Conservation (phyloP, 331 rosid genomes). For the Spiraea crenata region DNA sequence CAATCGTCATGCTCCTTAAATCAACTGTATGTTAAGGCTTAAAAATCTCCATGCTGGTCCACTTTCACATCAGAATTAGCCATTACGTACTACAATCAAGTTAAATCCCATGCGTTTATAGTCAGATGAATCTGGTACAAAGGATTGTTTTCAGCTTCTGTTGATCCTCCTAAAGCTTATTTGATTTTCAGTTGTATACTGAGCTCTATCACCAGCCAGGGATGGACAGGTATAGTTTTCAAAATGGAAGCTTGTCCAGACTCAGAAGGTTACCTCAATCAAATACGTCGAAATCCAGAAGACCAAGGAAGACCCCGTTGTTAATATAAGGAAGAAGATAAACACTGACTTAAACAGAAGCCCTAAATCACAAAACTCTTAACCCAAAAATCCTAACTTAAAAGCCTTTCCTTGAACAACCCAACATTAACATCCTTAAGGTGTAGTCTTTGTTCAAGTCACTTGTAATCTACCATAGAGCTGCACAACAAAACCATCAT, state of each 20-base stretch:
- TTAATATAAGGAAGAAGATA: no score
- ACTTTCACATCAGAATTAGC: background rate
- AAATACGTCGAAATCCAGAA: background rate
- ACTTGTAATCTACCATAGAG: background rate
- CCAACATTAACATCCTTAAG: background rate
- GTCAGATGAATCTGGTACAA: slow-evolving; percentile 1
- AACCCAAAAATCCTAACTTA: slow-evolving; percentile 5
- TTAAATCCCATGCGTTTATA: background rate
- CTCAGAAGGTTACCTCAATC: background rate
- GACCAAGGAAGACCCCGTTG: background rate
- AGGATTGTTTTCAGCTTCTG: background rate
- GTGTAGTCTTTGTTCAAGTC: background rate
- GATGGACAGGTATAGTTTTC: background rate
- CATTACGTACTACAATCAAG: background rate
- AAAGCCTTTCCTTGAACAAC: background rate
- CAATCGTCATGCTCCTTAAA: slow-evolving; percentile 12
- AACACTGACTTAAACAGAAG: background rate
- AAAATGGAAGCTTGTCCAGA: background rate
- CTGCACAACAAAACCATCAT: background rate
- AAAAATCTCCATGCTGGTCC: background rate
- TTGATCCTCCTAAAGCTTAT: background rate
- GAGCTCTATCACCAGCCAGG: background rate
- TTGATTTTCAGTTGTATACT: background rate
- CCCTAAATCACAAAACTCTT: background rate
- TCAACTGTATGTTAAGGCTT: background rate